phyloP scores from a whole-genome alignment of 192 early-diverging fungal species.

The Coemansia sp. region DNA sequence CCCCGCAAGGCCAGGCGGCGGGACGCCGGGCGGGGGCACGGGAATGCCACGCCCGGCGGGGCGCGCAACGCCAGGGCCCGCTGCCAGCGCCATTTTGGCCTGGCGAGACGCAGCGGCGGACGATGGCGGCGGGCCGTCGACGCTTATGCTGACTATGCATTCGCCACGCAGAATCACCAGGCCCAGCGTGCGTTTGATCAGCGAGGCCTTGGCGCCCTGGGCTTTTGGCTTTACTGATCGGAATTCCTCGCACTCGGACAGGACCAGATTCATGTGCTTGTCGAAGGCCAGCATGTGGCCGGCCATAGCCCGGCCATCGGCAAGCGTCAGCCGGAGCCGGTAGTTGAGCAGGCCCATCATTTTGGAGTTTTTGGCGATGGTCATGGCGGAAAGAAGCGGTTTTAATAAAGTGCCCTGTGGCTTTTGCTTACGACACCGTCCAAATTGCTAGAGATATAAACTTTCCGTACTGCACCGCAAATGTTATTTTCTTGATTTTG shows the following conservation, averaged over 20 bases:
- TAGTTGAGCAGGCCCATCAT: conserved; percentile 95
- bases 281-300: conserved; percentile 99
- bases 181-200: conserved; percentile 90
- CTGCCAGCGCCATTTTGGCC: conserved; percentile 39
- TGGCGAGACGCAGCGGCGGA: conserved; percentile 53
- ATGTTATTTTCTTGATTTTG: no score
- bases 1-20: conserved; percentile 68
- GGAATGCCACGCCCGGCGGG: conserved; percentile 80
- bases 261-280: conserved; percentile 99
- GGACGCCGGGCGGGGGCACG: conserved; percentile 53
- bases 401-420: no score
- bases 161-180: conserved; percentile 94
- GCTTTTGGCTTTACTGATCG: conserved; percentile 81
- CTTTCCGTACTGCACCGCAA: no score
- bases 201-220: conserved; percentile 54
- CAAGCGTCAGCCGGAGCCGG: conserved; percentile 85
- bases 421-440: no score
- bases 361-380: conserved; percentile 61
- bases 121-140: conserved; percentile 86
- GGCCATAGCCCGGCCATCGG: conserved; percentile 86
- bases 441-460: no score
- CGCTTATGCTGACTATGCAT: conserved; percentile 81
- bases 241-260: conserved; percentile 97
- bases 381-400: neutral
- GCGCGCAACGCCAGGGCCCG: conserved; percentile 75